These are phyloP conservation scores for Vanrija humicola DNA, from an alignment of 1,284 basidiomycete genomes.

Conservation along the genomic window DNA sequence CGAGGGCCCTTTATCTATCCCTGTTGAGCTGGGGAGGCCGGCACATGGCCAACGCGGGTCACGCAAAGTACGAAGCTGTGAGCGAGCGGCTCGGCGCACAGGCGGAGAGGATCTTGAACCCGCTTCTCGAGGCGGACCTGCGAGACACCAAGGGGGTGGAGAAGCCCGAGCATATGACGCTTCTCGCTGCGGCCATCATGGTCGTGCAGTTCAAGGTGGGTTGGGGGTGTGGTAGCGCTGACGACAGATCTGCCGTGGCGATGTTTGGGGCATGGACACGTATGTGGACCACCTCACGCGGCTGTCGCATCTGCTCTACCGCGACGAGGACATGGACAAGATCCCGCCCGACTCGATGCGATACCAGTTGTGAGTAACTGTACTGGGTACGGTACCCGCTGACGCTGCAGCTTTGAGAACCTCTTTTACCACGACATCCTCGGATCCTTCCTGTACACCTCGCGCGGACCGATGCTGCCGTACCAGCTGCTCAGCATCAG, in stretches of 20 bases:
- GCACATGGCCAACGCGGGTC: conserved; percentile 35
- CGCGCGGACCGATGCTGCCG: not conserved
- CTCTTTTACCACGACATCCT: conserved; percentile 35
- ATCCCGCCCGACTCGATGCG: conserved; percentile 22
- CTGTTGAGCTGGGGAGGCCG: conserved; percentile 36
- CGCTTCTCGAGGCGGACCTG: not conserved
- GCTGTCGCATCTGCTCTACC: conserved; percentile 19
- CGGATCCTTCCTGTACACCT: not conserved
- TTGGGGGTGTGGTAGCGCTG: not conserved
- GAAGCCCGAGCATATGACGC: conserved; percentile 26
- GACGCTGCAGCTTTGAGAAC: conserved; percentile 30
- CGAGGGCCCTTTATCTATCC: conserved; percentile 27
- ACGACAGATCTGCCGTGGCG: conserved; percentile 35
- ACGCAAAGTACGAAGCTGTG: conserved; percentile 30
- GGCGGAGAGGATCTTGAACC: conserved; percentile 17
- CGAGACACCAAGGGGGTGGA: not conserved
- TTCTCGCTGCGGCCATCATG: conserved; percentile 35
- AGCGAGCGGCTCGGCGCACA: conserved; percentile 30
- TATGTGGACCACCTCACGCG: conserved; percentile 19
- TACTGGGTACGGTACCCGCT: not conserved
- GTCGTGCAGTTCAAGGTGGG: conserved; percentile 38
- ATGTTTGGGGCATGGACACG: conserved; percentile 35
- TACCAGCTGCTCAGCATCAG: conserved; percentile 7
- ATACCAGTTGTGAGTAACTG: conserved; percentile 27
- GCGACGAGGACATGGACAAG: conserved; percentile 2